Evolutionary conservation across 768 basidiomycete species (phyloP).

Genomic region (Collybiopsis luxurians): DNA sequence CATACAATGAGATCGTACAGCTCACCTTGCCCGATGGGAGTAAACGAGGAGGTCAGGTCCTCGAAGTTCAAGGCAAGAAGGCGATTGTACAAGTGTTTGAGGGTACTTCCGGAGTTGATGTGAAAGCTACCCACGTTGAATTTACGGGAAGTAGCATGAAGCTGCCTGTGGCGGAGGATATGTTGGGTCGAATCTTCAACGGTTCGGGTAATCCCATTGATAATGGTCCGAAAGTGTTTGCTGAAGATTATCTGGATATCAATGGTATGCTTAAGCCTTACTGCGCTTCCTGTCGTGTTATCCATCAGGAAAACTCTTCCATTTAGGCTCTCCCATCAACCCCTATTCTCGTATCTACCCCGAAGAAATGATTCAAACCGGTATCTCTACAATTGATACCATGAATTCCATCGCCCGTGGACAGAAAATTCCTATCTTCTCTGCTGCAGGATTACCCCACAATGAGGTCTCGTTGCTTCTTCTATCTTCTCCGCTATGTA

Average conservation of each 20-base stretch:
- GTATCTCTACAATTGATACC: slow-evolving; percentile 96
- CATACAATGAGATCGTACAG: slow-evolving; percentile 98
- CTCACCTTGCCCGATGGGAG: slow-evolving; percentile 94
- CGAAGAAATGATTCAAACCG: slow-evolving; percentile 99
- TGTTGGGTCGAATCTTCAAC: slow-evolving; percentile 99
- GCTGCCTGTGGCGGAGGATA: slow-evolving; percentile 97
- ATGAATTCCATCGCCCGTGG: slow-evolving; percentile 99
- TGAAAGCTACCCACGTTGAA: slow-evolving; percentile 95
- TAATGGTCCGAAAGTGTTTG: slow-evolving; percentile 98
- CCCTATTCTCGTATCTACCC: slow-evolving; percentile 98
- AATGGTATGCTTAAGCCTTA: slow-evolving; percentile 63
- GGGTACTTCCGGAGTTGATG: slow-evolving; percentile 96
- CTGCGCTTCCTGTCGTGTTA: slow-evolving; percentile 7
- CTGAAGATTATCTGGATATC: slow-evolving; percentile 98
- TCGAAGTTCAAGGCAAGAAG: slow-evolving; percentile 98
- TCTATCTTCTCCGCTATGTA: slow-evolving; percentile 7
- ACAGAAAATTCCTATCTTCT: slow-evolving; percentile 99
- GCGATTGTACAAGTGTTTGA: slow-evolving; percentile 99
- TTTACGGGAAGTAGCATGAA: slow-evolving; percentile 99
- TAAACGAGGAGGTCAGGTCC: slow-evolving; percentile 93
- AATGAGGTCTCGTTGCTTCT: slow-evolving; percentile 68
- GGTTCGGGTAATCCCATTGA: slow-evolving; percentile 98
- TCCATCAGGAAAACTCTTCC: slow-evolving; percentile 3
- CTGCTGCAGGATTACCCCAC: slow-evolving; percentile 96
- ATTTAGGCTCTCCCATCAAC: slow-evolving; percentile 92